Percentiles rank a stretch among this genome's conserved stretches.
These are phyloP conservation scores for Xerocomus alliaceus DNA, from an alignment of 1,284 basidiomycete genomes.

Conservation along the genomic window DNA sequence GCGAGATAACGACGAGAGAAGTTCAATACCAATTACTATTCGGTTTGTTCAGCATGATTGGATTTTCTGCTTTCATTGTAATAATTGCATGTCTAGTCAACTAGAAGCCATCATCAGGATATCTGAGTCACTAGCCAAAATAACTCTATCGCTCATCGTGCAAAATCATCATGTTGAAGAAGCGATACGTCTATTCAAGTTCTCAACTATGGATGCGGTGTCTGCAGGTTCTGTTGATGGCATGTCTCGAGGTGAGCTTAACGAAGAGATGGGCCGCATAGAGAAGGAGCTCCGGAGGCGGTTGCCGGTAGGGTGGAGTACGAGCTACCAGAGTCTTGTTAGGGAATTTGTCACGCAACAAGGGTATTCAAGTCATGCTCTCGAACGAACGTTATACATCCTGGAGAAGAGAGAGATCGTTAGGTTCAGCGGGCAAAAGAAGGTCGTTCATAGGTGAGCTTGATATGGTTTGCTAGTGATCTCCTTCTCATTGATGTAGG, in stretches of 20 bases:
- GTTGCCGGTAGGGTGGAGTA: conserved; percentile 96
- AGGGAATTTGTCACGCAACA: conserved; percentile 95
- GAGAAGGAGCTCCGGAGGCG: conserved; percentile 90
- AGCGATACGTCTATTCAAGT: conserved; percentile 97
- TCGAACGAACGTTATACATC: conserved; percentile 91
- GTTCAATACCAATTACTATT: conserved; percentile 97
- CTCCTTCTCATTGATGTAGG: conserved; percentile 22
- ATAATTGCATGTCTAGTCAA: conserved; percentile 67
- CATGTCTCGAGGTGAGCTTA: conserved; percentile 88
- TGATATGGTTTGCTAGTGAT: not conserved
- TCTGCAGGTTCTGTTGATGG: conserved; percentile 93
- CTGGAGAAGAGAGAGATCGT: conserved; percentile 96
- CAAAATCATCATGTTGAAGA: conserved; percentile 96
- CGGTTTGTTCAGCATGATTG: conserved; percentile 62
- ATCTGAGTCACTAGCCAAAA: conserved; percentile 94
- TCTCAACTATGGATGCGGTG: conserved; percentile 99
- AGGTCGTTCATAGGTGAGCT: conserved; percentile 55
- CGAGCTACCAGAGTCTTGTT: conserved; percentile 93
- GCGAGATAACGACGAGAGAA: conserved; percentile 95
- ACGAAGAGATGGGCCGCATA: conserved; percentile 92
- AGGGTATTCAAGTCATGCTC: conserved; percentile 88
- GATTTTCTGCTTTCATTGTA: conserved; percentile 8
- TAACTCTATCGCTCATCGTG: conserved; percentile 88
- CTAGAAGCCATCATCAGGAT: conserved; percentile 99
- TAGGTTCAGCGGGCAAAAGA: conserved; percentile 71